phyloP scores from a whole-genome alignment of 2,329 filamentous ascomycete species.

The Fusarium guadeloupense region DNA sequence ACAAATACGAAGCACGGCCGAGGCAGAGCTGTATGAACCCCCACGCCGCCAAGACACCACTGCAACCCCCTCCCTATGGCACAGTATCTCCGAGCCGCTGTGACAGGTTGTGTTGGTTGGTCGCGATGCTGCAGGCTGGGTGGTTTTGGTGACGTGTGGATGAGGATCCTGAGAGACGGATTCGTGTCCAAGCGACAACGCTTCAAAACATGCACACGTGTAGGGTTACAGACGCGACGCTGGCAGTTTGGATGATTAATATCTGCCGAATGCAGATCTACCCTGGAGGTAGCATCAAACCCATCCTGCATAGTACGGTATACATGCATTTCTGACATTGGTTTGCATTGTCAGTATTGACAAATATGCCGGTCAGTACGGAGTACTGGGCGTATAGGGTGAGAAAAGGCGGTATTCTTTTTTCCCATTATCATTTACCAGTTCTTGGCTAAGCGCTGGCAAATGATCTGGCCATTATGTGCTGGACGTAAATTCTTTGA shows the following conservation, averaged over 20 bases:
- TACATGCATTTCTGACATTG: slow-evolving; percentile 11
- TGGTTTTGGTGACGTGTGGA: slow-evolving; percentile 25
- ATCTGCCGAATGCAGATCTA: slow-evolving; percentile 21
- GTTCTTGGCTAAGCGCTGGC: no score
- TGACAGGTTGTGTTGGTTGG: slow-evolving; percentile 5
- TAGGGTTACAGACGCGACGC: slow-evolving; percentile 7
- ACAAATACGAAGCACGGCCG: slow-evolving; percentile 30
- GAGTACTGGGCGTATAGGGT: slow-evolving; percentile 21
- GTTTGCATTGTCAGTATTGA: not conserved
- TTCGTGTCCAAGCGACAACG: slow-evolving; percentile 26
- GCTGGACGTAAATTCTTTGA: not conserved
- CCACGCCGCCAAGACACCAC: slow-evolving; percentile 41
- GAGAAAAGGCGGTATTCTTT: not conserved
- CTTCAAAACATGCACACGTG: slow-evolving; percentile 30
- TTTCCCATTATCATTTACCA: no score
- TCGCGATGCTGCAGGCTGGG: not conserved
- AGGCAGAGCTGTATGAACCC: slow-evolving; percentile 29
- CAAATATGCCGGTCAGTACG: not conserved
- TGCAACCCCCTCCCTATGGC: slow-evolving; percentile 18
- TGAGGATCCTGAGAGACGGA: slow-evolving; percentile 19
- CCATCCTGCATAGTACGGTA: no score
- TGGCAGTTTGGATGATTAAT: slow-evolving; percentile 2
- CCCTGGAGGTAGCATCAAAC: slow-evolving; percentile 33
- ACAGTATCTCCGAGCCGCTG: slow-evolving; percentile 15
- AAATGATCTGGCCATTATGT: not conserved